Evolutionary conservation across 2,329 filamentous ascomycete genomes (phyloP), one percentile per base, ranked within the genome.

Genomic region (Neonectria hederae): DNA sequence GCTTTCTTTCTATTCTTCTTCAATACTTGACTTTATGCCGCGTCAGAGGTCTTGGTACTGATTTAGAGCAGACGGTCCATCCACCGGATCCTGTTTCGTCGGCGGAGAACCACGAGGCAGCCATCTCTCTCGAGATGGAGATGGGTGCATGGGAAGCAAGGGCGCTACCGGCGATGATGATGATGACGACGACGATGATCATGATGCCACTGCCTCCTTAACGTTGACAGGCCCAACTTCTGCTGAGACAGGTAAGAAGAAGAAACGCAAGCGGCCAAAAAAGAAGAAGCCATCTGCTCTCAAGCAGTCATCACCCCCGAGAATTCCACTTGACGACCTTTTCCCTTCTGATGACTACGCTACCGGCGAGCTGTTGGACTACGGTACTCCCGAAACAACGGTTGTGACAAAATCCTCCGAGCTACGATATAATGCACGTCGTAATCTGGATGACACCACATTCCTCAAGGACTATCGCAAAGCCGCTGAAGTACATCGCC

Each of bases 401-500:
- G 7, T 38, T 17, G n/a, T 14, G 35, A n/a, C 17, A 17, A 38
- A 38, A 14, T 7, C 35, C 7, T 38, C 35, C 5, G 35, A 38
- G 35, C 14, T 38, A 7, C 35, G 35, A 13, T 38, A 38, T 14
- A 38, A n/a, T 8, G 35, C 35, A 14, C 35, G 35, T 38, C 45
- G 45, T 26, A 22, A 48, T 28, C 91, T 68, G 14, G 45, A 48
- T 8, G 24, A 48, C 22, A 10, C 22, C 24, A 22, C 24, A 17
- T 93, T 92, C 80, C 81, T 95, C 51, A 86, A 86, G 53, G 90
- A 95, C 70, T 95, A 94, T 75, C 89, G 92, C 58, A 87, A 93
- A 67, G 92, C 87, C 48, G 92, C 92, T 7, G 92, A 96, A 76
- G 87, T 92, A 5, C 92, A 96, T 76, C 89, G 92, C 56, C 91